phyloP scores from a whole-genome alignment of 2,329 filamentous ascomycete genomes.

The Chalaropsis thielavioides region DNA sequence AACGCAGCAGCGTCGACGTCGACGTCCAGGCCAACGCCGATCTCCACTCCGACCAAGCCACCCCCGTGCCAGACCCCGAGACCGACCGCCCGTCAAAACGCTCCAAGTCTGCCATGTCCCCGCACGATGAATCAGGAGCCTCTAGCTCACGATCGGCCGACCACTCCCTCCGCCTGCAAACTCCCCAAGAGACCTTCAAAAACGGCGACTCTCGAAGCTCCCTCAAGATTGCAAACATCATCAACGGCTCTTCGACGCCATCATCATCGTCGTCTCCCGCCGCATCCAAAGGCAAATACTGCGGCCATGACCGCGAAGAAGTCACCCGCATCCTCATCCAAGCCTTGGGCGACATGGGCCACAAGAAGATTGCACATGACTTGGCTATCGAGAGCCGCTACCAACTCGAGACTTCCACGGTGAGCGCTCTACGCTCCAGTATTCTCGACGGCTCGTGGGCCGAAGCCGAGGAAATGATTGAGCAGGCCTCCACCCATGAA shows the following conservation, averaged over 20 bases:
- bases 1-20: conserved; percentile 9
- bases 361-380: conserved; percentile 57
- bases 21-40: conserved; percentile 5
- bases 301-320: conserved; percentile 81
- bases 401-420: conserved; percentile 70
- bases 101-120: neutral
- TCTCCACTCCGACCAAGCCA: neutral
- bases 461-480: conserved; percentile 69
- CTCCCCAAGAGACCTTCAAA: neutral
- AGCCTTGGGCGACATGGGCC: conserved; percentile 76
- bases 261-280: neutral
- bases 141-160: neutral
- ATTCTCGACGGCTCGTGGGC: conserved; percentile 70
- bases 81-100: conserved; percentile 10
- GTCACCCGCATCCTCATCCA: conserved; percentile 88
- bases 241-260: conserved; percentile 5
- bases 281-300: conserved; percentile 35
- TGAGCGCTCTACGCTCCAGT: conserved; percentile 71
- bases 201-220: neutral
- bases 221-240: conserved; percentile 14
- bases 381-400: conserved; percentile 73
- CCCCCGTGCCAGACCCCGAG: neutral
- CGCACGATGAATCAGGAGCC: neutral
- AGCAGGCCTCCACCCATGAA: conserved; percentile 29
- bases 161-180: neutral